phyloP scores from a whole-genome alignment of 1,139 yeast genomes.

The Pichia sp. region DNA sequence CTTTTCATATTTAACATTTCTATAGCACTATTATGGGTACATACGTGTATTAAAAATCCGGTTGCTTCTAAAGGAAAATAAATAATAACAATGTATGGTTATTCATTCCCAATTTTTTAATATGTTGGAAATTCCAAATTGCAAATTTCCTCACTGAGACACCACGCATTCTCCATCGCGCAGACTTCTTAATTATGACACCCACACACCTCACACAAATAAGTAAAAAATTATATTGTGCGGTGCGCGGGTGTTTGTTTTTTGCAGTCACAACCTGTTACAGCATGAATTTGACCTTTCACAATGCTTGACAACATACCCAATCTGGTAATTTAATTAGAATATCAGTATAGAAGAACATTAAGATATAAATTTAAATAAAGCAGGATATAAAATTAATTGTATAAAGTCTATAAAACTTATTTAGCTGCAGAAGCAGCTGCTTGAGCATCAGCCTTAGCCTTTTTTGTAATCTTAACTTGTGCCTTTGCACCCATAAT shows the following conservation, averaged over 20 bases:
- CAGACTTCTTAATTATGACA: neutral
- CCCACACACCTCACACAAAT: constrained; percentile 1
- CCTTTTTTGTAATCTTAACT: constrained; percentile 52
- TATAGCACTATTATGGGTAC: neutral
- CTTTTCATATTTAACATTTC: neutral
- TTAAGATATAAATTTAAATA: neutral
- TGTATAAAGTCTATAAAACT: neutral
- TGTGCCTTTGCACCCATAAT: constrained; percentile 88
- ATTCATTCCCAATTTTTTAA: neutral
- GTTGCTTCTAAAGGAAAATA: neutral
- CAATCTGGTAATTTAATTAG: neutral
- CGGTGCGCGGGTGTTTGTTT: neutral
- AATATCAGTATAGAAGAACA: neutral
- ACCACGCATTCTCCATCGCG: neutral
- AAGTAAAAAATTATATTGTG: neutral
- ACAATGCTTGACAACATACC: neutral
- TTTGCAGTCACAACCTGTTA: neutral
- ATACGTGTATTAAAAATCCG: constrained; percentile 6
- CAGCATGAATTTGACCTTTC: neutral
- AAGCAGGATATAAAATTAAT: neutral
- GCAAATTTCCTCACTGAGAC: neutral
- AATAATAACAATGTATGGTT: neutral
- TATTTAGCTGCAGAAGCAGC: constrained; percentile 21
- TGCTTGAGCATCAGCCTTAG: constrained; percentile 35
- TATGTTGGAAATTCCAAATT: neutral